Conservation (phyloP, 805 yeast species). For the Candida silvatica region DNA sequence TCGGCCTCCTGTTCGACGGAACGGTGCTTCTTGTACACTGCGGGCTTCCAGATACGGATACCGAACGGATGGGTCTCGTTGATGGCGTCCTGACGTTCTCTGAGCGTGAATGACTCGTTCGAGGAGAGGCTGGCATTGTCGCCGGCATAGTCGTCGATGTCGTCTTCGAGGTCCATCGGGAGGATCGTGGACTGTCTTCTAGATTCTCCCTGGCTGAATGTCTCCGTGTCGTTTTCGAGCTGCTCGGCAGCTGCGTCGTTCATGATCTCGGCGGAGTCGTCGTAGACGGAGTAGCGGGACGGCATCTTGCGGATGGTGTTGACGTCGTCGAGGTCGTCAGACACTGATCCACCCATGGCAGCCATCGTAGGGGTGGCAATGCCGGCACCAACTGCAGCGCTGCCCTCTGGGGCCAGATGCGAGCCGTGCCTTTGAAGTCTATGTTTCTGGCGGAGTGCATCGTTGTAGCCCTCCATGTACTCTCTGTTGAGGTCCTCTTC, state of each 20-base stretch:
- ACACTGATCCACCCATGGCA: no score
- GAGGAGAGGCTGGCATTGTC: conserved; percentile 37
- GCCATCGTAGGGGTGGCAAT: background rate
- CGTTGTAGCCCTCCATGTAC: conserved; percentile 66
- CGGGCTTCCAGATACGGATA: conserved; percentile 98
- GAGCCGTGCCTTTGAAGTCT: conserved; percentile 17
- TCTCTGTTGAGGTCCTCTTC: conserved; percentile 50
- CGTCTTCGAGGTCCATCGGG: conserved; percentile 3
- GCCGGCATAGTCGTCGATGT: conserved; percentile 22
- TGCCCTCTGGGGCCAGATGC: background rate
- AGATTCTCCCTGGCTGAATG: background rate
- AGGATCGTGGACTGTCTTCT: background rate
- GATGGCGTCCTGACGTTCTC: conserved; percentile 93
- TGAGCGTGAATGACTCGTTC: conserved; percentile 74
- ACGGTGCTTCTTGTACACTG: conserved; percentile 84
- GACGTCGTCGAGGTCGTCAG: conserved; percentile 11
- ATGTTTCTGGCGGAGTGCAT: conserved; percentile 48
- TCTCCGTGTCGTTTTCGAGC: background rate
- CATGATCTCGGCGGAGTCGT: conserved; percentile 1
- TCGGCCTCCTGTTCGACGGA: conserved; percentile 90
- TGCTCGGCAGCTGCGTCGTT: background rate
- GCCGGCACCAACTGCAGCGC: background rate
- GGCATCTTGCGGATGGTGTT: conserved; percentile 13
- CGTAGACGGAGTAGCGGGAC: conserved; percentile 6
- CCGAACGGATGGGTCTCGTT: conserved; percentile 97